Conservation (phyloP, 73 alveolate genomes). For the Symbiodinium pilosum region DNA sequence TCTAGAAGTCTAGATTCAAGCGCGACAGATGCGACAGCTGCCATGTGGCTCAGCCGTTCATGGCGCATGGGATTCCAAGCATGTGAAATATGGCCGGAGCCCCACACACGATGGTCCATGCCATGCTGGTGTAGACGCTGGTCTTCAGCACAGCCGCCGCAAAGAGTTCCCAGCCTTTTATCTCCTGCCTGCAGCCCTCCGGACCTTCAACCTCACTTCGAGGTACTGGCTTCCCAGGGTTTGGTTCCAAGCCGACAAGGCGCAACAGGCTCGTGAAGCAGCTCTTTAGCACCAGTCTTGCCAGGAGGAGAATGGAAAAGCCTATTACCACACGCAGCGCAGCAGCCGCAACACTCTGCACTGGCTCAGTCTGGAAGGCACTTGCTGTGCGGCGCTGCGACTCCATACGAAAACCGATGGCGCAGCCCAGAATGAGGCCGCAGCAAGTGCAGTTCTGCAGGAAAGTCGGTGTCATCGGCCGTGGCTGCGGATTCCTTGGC, state of each 20-base stretch:
- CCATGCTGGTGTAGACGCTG: conserved; percentile 39
- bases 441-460: conserved; percentile 82
- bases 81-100: conserved; percentile 73
- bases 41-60: conserved; percentile 71
- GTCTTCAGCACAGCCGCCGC: conserved; percentile 76
- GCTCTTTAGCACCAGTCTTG: conserved; percentile 31
- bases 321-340: not conserved
- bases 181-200: not conserved
- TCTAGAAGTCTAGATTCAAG: no score
- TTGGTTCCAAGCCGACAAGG: conserved; percentile 43
- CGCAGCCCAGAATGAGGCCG: conserved; percentile 89
- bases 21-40: no score
- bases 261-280: conserved; percentile 22
- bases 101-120: conserved; percentile 90
- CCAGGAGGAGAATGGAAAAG: conserved; percentile 33
- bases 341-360: not conserved
- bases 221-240: conserved; percentile 1
- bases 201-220: not conserved
- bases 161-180: conserved; percentile 47
- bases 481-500: conserved; percentile 85
- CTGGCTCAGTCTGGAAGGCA: not conserved
- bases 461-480: conserved; percentile 89
- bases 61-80: conserved; percentile 58
- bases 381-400: conserved; percentile 27
- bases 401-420: conserved; percentile 90